phyloP scores from a whole-genome alignment of 257 asterid genomes.

The Echium plantagineum region DNA sequence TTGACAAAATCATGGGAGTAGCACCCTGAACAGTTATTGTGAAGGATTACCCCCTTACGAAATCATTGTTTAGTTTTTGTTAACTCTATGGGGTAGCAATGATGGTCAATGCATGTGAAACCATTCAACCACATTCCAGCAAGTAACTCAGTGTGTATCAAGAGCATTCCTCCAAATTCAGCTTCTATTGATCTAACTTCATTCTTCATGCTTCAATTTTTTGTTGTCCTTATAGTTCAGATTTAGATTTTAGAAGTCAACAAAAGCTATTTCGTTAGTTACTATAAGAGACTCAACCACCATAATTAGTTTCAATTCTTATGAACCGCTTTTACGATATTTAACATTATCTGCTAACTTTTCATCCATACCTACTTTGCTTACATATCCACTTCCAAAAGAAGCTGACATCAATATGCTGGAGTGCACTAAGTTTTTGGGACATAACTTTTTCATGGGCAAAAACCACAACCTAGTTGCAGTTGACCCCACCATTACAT shows the following conservation, averaged over 20 bases:
- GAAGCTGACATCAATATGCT: slow-evolving; percentile 26
- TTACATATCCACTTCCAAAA: slow-evolving; percentile 16
- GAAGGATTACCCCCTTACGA: not conserved
- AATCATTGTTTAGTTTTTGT: not conserved
- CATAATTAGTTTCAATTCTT: not conserved
- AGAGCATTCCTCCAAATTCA: not conserved
- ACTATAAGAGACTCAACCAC: not conserved
- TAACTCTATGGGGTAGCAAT: not conserved
- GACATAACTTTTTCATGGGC: slow-evolving; percentile 40
- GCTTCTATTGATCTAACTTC: not conserved
- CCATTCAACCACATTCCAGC: too few relatives aligned
- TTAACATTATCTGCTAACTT: slow-evolving; percentile 14
- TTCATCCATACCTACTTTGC: slow-evolving; percentile 12
- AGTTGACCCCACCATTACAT: slow-evolving; percentile 28
- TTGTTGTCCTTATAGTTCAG: not conserved
- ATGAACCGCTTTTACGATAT: slow-evolving; percentile 10
- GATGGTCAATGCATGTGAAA: not conserved
- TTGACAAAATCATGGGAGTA: not conserved
- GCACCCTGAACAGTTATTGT: not conserved
- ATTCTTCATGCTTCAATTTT: not conserved
- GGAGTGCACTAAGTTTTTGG: slow-evolving; percentile 38
- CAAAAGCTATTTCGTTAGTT: not conserved
- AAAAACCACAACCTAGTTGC: slow-evolving; percentile 8
- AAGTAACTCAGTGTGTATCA: not conserved
- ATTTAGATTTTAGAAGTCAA: too few relatives aligned